phyloP scores from a whole-genome alignment of 2,329 filamentous ascomycete species.

The Gyromitra esculenta region DNA sequence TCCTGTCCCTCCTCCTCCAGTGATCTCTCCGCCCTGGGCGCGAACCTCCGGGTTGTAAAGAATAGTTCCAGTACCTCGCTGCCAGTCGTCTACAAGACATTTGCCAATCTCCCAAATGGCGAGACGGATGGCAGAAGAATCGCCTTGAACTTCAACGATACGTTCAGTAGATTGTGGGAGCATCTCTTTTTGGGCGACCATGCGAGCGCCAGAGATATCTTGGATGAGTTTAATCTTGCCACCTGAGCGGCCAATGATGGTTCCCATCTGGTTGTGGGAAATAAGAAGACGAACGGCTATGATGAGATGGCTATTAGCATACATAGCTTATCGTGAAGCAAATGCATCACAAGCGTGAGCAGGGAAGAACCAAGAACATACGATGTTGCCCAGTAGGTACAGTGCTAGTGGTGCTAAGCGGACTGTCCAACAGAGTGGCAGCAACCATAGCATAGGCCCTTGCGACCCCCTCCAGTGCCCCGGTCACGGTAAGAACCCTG shows the following conservation, averaged over 20 bases:
- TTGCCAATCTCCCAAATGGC: slow-evolving; percentile 99
- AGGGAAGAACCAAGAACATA: slow-evolving; percentile 66
- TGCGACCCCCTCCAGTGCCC: slow-evolving; percentile 85
- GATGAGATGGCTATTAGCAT: slow-evolving; percentile 53
- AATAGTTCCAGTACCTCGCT: slow-evolving; percentile 94
- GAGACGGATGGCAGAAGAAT: slow-evolving; percentile 92
- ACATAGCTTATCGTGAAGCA: neutral
- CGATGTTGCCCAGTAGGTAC: slow-evolving; percentile 90
- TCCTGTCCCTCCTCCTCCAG: slow-evolving; percentile 46
- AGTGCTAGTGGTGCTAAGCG: slow-evolving; percentile 84
- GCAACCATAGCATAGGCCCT: slow-evolving; percentile 94
- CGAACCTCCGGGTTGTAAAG: slow-evolving; percentile 96
- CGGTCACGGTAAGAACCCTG: slow-evolving; percentile 94
- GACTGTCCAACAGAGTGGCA: slow-evolving; percentile 88
- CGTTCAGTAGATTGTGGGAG: slow-evolving; percentile 97
- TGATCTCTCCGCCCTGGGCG: slow-evolving; percentile 71
- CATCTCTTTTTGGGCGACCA: slow-evolving; percentile 99
- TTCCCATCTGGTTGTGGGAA: slow-evolving; percentile 99
- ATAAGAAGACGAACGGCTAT: slow-evolving; percentile 96
- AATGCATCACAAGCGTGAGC: slow-evolving; percentile 5
- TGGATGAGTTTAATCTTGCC: slow-evolving; percentile 99
- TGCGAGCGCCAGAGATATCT: slow-evolving; percentile 93
- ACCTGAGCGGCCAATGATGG: slow-evolving; percentile 95
- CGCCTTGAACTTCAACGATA: slow-evolving; percentile 95
- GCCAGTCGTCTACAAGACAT: slow-evolving; percentile 96